Conservation (phyloP, 257 asterid genomes). For the Solanum dulcamara region DNA sequence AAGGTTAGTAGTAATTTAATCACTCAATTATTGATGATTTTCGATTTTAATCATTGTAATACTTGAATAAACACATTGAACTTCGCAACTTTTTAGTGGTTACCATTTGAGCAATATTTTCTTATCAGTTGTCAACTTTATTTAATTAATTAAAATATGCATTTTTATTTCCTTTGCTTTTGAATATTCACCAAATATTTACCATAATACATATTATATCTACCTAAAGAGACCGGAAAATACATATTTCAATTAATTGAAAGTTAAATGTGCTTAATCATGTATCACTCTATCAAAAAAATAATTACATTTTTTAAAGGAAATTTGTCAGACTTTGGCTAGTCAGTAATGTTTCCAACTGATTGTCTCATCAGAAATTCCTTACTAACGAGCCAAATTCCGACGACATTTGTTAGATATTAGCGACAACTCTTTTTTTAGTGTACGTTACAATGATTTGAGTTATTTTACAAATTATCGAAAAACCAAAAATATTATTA, state of each 20-base stretch:
- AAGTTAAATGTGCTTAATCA: background rate
- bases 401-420: background rate
- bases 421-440: background rate
- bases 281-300: background rate
- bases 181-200: too few relatives aligned
- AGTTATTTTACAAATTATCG: background rate
- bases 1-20: background rate
- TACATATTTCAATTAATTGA: too few relatives aligned
- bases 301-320: background rate
- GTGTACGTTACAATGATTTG: background rate
- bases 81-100: too few relatives aligned
- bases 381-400: background rate
- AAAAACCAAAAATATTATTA: background rate
- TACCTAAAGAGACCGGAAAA: too few relatives aligned
- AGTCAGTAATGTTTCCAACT: background rate
- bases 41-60: background rate
- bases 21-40: background rate
- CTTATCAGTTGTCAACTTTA: too few relatives aligned
- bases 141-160: too few relatives aligned
- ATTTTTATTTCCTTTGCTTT: too few relatives aligned
- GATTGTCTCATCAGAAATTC: background rate
- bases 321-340: background rate
- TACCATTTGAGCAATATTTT: too few relatives aligned
- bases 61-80: background rate
- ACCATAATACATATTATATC: too few relatives aligned